Conservation (phyloP, 192 early-diverging fungal species). For the Neocallimastix lanati region DNA sequence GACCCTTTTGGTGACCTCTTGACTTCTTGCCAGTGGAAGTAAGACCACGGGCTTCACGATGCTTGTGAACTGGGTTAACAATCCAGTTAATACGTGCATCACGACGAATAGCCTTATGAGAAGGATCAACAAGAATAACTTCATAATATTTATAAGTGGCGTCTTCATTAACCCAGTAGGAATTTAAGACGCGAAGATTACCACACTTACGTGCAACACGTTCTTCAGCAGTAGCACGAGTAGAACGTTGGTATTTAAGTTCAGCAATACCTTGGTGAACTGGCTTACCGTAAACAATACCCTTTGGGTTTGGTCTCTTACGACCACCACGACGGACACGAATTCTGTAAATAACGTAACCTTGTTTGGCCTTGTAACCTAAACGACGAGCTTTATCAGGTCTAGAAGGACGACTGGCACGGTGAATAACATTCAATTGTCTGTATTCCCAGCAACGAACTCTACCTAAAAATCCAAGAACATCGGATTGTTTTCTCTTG, state of each 20-base stretch:
- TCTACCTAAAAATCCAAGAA: slow-evolving; percentile 94
- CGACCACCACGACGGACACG: slow-evolving; percentile 97
- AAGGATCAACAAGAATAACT: slow-evolving; percentile 93
- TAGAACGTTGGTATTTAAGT: slow-evolving; percentile 95
- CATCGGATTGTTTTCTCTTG: slow-evolving; percentile 99
- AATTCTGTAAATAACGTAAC: slow-evolving; percentile 96
- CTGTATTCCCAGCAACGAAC: slow-evolving; percentile 97
- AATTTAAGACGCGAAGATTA: slow-evolving; percentile 96
- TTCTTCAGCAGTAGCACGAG: slow-evolving; percentile 86
- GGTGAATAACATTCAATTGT: slow-evolving; percentile 97
- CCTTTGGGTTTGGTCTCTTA: slow-evolving; percentile 94
- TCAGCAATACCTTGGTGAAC: slow-evolving; percentile 92
- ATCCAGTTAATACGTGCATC: slow-evolving; percentile 99
- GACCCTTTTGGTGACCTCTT: slow-evolving; percentile 93
- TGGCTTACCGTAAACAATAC: slow-evolving; percentile 96
- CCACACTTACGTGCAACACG: slow-evolving; percentile 91
- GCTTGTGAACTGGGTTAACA: slow-evolving; percentile 92
- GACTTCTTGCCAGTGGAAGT: slow-evolving; percentile 93
- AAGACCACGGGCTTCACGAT: slow-evolving; percentile 93
- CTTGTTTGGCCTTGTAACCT: slow-evolving; percentile 99
- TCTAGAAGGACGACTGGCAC: slow-evolving; percentile 91
- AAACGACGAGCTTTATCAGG: slow-evolving; percentile 98
- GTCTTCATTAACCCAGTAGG: slow-evolving; percentile 99
- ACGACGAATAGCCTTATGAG: slow-evolving; percentile 95
- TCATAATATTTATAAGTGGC: slow-evolving; percentile 98